These are phyloP conservation scores for Eucalyptus camaldulensis DNA, from an alignment of 345 rosid genomes.

Conservation along the genomic window DNA sequence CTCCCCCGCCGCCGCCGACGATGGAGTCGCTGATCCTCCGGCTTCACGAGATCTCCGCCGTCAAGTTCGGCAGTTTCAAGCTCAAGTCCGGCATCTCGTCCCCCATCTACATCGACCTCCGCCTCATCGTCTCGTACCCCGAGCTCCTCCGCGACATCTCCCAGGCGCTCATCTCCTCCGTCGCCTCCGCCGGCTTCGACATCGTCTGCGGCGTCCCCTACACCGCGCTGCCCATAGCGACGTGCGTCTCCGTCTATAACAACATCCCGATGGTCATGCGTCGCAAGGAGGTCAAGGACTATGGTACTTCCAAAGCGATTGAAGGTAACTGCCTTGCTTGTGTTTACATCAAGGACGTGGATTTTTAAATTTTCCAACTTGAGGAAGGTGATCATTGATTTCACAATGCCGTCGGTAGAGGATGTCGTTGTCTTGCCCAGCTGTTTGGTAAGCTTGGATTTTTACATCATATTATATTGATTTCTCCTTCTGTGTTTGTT, in stretches of 20 bases:
- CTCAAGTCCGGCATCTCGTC: constrained; percentile 91
- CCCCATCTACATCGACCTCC: constrained; percentile 92
- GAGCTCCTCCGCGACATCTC: constrained; percentile 74
- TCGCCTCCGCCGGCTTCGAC: constrained; percentile 47
- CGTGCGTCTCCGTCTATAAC: constrained; percentile 55
- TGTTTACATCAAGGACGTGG: neutral
- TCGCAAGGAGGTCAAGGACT: constrained; percentile 83
- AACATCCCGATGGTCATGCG: constrained; percentile 85
- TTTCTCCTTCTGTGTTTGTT: neutral
- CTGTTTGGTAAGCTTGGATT: neutral
- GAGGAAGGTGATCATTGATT: neutral
- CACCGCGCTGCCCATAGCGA: constrained; percentile 95
- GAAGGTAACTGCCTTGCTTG: constrained; percentile 30
- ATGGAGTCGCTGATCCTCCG: constrained; percentile 77
- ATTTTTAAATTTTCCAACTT: neutral
- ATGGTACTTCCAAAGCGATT: constrained; percentile 79
- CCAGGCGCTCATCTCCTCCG: constrained; percentile 49
- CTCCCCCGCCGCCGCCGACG: constrained; percentile 12
- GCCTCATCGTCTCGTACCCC: constrained; percentile 79
- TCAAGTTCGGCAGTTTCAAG: constrained; percentile 81
- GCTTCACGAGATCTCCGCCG: constrained; percentile 88
- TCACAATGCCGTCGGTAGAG: neutral
- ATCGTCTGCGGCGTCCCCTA: constrained; percentile 86
- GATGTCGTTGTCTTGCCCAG: neutral
- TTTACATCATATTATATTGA: neutral